phyloP scores from a whole-genome alignment of 371 early-diverging fungal species.

The Mucor saturninus region DNA sequence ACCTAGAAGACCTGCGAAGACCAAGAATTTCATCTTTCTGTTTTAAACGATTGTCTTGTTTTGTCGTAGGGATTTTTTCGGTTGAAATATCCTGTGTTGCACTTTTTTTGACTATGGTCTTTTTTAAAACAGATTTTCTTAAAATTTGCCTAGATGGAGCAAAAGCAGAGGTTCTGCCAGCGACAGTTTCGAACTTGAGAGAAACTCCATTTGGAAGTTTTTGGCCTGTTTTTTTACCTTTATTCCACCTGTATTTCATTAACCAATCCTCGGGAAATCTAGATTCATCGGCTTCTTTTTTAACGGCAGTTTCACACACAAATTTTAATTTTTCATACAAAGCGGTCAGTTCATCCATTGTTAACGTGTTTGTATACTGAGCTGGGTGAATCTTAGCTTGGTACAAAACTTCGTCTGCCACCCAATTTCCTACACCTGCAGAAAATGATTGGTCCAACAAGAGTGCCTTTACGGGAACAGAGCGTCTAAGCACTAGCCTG shows the following conservation, averaged over 20 bases:
- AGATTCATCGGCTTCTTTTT: conserved; percentile 60
- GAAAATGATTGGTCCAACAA: conserved; percentile 64
- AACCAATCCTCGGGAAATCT: conserved; percentile 67
- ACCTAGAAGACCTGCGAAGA: neutral
- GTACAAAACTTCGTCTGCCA: conserved; percentile 69
- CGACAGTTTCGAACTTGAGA: conserved; percentile 43
- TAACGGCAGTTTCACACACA: conserved; percentile 55
- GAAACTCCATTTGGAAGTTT: conserved; percentile 41
- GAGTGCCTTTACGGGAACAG: conserved; percentile 61
- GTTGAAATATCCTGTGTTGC: neutral
- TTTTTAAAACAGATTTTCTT: neutral
- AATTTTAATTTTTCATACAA: conserved; percentile 46
- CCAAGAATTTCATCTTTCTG: neutral
- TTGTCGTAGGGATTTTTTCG: neutral
- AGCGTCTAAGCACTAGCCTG: conserved; percentile 35
- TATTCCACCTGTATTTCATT: conserved; percentile 66
- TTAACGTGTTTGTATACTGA: conserved; percentile 53
- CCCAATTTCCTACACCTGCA: conserved; percentile 78
- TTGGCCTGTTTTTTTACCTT: conserved; percentile 47
- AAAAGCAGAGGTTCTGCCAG: conserved; percentile 33
- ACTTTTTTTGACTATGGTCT: neutral
- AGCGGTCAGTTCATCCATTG: conserved; percentile 38
- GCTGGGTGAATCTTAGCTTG: conserved; percentile 67
- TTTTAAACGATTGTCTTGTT: neutral
- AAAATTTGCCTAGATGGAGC: conserved; percentile 23